Evolutionary conservation across 1,139 yeast species (phyloP).

Genomic region (Hemisphaericaspora xylofermentans): DNA sequence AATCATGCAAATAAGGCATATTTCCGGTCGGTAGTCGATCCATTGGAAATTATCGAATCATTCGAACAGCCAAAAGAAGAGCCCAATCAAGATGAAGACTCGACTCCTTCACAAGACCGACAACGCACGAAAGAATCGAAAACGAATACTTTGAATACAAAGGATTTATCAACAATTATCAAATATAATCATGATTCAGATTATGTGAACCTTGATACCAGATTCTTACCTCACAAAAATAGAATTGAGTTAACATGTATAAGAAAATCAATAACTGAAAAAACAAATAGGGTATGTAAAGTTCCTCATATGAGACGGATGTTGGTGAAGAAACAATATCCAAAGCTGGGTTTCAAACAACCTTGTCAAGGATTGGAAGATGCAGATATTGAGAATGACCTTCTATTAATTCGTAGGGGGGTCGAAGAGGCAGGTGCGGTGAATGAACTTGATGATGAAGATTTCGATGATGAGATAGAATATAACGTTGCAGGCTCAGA

Average conservation of each 20-base stretch:
- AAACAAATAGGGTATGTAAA: constrained; percentile 10
- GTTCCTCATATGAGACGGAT: constrained; percentile 6
- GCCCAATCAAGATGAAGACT: constrained; percentile 6
- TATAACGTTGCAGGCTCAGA: constrained; percentile 7
- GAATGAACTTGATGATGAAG: constrained; percentile 6
- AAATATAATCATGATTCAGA: constrained; percentile 26
- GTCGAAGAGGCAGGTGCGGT: not conserved
- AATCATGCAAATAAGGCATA: constrained; percentile 24
- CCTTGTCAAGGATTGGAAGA: constrained; percentile 23
- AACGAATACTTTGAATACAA: constrained; percentile 9
- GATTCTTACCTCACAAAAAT: constrained; percentile 24
- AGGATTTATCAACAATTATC: constrained; percentile 9
- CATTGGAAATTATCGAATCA: constrained; percentile 15
- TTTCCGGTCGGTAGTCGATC: constrained; percentile 30
- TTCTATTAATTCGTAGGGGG: constrained; percentile 15
- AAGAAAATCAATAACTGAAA: constrained; percentile 14
- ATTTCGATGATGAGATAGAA: constrained; percentile 6
- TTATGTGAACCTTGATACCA: constrained; percentile 25
- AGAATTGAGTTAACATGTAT: constrained; percentile 36
- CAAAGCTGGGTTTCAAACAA: not conserved
- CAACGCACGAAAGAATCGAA: not conserved
- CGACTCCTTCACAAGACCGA: not conserved
- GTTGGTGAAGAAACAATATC: constrained; percentile 10
- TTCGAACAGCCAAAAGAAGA: constrained; percentile 7
- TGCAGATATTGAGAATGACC: constrained; percentile 27